Base-by-base conservation (phyloP, 345 rosid species). In the Citrus australasica region DNA sequence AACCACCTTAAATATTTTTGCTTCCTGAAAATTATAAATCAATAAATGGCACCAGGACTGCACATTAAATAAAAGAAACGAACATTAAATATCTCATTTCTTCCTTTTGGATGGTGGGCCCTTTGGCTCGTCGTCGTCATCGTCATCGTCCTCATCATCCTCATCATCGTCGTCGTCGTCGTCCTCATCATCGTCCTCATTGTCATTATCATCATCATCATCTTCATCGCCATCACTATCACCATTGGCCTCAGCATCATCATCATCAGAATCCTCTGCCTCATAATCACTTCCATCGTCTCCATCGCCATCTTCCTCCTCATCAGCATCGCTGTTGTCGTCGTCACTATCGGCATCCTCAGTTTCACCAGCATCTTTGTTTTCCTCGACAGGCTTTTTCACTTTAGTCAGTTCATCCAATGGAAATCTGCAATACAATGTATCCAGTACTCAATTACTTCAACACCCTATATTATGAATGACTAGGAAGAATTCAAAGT, bases 101-200 rank as follows among this genome's bases (percentile, higher is more conserved):
- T 61, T 63, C 69, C 30, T 74, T 63, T 74, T 74, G 46, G 78
- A 40, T 9, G 69, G 69, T 42, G n/a, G 69, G 21, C 32, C 40
- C 19, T 40, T 21, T 28, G 63, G 19, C 40, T 61, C 58, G 13
- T 40, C 59, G 0, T 71, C 62, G 0, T 74, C 77, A 0, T 61
- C 77, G 0, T 73, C 48, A 0, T 62, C 69, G 1, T 40, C 77
- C 1, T 74, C 77, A 5, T 61, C 77, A 0, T 73, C 48, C 0
- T 74, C 69, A 0, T 61, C 77, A 0, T 74, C 59, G 3, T 74
- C 55, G 0, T 74, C 27, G 30, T 30, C 32, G 0, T 74, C 59
- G 0, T 62, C 77, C 2, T 74, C 5, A 0, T 40, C 59, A 0
- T 74, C 60, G 1, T 28, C 69, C 1, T 74, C 60, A 0, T 74